Conservation (phyloP, 140 eudicot genomes). For the Stevia rebaudiana region DNA sequence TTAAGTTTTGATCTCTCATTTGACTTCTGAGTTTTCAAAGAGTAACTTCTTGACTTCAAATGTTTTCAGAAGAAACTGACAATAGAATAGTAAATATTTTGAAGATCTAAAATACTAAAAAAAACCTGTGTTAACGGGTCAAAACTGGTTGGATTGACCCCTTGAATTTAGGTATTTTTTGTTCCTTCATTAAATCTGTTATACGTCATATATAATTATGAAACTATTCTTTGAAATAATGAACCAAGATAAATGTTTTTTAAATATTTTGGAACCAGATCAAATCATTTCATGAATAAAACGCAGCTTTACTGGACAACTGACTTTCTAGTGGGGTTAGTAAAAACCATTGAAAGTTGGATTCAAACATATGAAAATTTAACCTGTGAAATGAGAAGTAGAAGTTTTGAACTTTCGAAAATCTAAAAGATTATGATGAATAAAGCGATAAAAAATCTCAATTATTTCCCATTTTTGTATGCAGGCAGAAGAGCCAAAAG, state of each 20-base stretch:
- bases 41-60: neutral
- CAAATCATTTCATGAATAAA: neutral
- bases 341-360: no score
- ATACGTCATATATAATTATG: neutral
- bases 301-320: no score
- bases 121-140: neutral
- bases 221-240: neutral
- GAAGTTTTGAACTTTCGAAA: neutral
- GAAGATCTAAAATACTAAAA: neutral
- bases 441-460: neutral
- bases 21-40: neutral
- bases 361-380: no score
- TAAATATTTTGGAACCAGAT: neutral
- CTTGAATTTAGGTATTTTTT: neutral
- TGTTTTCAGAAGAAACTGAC: neutral
- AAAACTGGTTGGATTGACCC: neutral
- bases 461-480: slow-evolving; percentile 6
- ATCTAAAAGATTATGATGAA: neutral
- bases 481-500: slow-evolving; percentile 77
- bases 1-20: neutral
- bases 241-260: neutral
- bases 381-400: neutral
- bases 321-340: no score
- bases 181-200: neutral
- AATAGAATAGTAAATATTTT: neutral